Conservation (phyloP, 768 basidiomycete genomes). For the Artomyces pyxidatus region DNA sequence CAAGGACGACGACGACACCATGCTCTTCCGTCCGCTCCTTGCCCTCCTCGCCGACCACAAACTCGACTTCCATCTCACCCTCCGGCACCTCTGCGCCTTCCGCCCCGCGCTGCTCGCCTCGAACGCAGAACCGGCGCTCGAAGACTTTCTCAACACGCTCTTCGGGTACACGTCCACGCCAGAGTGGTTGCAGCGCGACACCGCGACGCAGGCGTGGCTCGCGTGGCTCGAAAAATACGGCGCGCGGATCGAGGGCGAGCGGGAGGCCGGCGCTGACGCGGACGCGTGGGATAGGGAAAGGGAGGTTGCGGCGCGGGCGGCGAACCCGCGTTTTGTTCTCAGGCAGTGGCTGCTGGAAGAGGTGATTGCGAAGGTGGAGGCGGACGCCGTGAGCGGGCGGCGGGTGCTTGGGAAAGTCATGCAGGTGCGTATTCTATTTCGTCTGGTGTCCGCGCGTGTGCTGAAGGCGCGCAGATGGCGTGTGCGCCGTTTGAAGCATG, state of each 20-base stretch:
- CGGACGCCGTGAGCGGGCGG: conserved; percentile 54
- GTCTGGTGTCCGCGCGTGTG: neutral
- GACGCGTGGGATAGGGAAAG: conserved; percentile 16
- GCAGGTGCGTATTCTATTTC: conserved; percentile 43
- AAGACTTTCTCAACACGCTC: conserved; percentile 35
- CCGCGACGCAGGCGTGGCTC: conserved; percentile 45
- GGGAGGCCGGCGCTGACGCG: conserved; percentile 39
- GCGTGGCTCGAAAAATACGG: conserved; percentile 62
- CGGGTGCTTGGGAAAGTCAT: conserved; percentile 72
- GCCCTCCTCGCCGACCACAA: conserved; percentile 60
- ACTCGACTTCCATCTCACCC: conserved; percentile 86
- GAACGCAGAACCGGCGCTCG: conserved; percentile 23
- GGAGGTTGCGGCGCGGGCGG: conserved; percentile 23
- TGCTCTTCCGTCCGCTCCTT: conserved; percentile 62
- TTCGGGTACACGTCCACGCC: conserved; percentile 42
- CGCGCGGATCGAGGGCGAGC: conserved; percentile 46
- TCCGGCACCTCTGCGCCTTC: conserved; percentile 67
- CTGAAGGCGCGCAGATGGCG: conserved; percentile 58
- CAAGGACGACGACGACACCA: conserved; percentile 48
- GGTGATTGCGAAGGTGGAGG: conserved; percentile 70
- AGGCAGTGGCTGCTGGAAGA: conserved; percentile 97
- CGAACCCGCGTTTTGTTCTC: conserved; percentile 88
- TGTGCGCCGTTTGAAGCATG: conserved; percentile 78
- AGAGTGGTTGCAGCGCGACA: conserved; percentile 32
- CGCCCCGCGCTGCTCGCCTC: conserved; percentile 28